Evolutionary conservation across 2,329 filamentous ascomycete species (phyloP).

Genomic region (Aspergillus japonicus): DNA sequence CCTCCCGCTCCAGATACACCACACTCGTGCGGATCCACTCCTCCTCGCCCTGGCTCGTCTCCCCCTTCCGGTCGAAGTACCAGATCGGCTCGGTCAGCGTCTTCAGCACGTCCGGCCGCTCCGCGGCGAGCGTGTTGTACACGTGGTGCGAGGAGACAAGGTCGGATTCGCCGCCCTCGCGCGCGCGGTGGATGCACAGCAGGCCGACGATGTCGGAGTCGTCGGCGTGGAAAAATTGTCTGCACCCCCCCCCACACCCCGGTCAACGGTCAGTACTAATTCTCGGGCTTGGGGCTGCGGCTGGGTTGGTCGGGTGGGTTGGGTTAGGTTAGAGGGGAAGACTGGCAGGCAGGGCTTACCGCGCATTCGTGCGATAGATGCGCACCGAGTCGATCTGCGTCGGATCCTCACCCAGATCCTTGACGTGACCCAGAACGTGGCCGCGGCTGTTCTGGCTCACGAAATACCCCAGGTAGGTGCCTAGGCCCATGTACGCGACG

Average conservation of each 20-base stretch:
- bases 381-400: constrained; percentile 80
- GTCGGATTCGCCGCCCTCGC: constrained; percentile 82
- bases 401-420: constrained; percentile 80
- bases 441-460: constrained; percentile 81
- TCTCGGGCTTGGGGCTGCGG: too few species aligned
- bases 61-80: constrained; percentile 92
- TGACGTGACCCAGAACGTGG: constrained; percentile 85
- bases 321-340: too few species aligned
- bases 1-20: constrained; percentile 71
- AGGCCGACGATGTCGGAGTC: constrained; percentile 80
- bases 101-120: constrained; percentile 76
- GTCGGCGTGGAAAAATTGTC: constrained; percentile 83
- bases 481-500: constrained; percentile 86
- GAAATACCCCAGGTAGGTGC: constrained; percentile 83
- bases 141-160: constrained; percentile 75
- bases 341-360: constrained; percentile 34
- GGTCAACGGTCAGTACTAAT: too few species aligned
- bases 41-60: constrained; percentile 71
- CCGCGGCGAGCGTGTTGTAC: constrained; percentile 73
- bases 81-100: constrained; percentile 74
- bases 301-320: too few species aligned
- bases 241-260: constrained; percentile 17
- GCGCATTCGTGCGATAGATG: constrained; percentile 84
- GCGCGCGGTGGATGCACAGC: constrained; percentile 73
- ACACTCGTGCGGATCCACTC: constrained; percentile 71